Percentiles rank a stretch among this genome's conserved stretches.
Evolutionary conservation across 2,329 filamentous ascomycete genomes (phyloP).

Genomic region (Calcarisporium arbuscula): DNA sequence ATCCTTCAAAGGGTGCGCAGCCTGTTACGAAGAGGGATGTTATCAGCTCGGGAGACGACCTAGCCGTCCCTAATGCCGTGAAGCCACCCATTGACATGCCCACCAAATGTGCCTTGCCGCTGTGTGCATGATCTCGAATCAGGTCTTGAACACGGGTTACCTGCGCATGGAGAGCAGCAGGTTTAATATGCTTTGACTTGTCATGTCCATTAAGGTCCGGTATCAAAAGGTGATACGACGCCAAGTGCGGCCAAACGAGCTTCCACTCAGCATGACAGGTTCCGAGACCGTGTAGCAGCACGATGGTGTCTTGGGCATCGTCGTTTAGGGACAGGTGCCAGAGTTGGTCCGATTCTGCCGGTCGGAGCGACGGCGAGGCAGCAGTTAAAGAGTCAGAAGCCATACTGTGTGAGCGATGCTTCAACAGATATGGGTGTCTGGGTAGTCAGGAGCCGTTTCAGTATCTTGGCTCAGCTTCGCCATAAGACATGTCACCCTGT

Average conservation of each 20-base stretch:
- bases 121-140: slow-evolving; percentile 28
- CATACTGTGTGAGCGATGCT: neutral
- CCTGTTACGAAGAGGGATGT: slow-evolving; percentile 28
- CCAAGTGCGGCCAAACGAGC: slow-evolving; percentile 26
- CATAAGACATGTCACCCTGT: no score
- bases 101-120: slow-evolving; percentile 30
- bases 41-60: slow-evolving; percentile 29
- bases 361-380: no score
- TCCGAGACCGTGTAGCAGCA: slow-evolving; percentile 25
- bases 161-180: slow-evolving; percentile 22
- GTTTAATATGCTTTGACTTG: slow-evolving; percentile 23
- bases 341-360: slow-evolving; percentile 13
- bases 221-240: slow-evolving; percentile 31
- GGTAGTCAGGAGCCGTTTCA: no score
- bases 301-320: slow-evolving; percentile 19
- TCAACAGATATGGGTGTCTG: no score
- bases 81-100: slow-evolving; percentile 35
- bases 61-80: slow-evolving; percentile 19
- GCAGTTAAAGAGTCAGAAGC: no score
- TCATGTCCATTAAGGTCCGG: slow-evolving; percentile 34
- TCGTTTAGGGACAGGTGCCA: slow-evolving; percentile 22
- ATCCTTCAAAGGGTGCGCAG: slow-evolving; percentile 21
- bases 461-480: no score
- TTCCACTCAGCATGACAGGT: slow-evolving; percentile 27
- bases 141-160: slow-evolving; percentile 27